Conservation (phyloP, 305 asterid species). For the Ajuga reptans region DNA sequence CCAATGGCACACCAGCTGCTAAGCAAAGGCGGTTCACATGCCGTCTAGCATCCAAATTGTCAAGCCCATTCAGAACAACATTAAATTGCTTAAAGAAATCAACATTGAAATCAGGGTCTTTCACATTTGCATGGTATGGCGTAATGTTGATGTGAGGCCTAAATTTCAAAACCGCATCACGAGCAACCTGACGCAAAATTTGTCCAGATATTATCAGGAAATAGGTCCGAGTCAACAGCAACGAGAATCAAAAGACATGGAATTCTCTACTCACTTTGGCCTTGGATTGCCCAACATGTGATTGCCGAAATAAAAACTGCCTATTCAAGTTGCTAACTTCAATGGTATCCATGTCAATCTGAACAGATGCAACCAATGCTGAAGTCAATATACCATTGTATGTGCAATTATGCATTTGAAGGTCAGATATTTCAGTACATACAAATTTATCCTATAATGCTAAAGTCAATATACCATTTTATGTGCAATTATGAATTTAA, state of each 20-base stretch:
- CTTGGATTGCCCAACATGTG: slow-evolving; percentile 95
- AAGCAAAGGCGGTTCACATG: slow-evolving; percentile 98
- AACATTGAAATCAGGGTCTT: slow-evolving; percentile 79
- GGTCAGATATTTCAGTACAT: neutral
- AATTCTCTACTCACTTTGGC: slow-evolving; percentile 65
- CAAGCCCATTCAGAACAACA: slow-evolving; percentile 95
- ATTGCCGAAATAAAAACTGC: slow-evolving; percentile 87
- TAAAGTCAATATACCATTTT: too few relatives aligned
- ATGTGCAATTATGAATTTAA: too few relatives aligned
- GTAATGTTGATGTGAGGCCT: slow-evolving; percentile 80
- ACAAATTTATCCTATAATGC: neutral
- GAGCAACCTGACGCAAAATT: slow-evolving; percentile 71
- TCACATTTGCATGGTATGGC: slow-evolving; percentile 89
- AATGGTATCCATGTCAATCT: slow-evolving; percentile 98
- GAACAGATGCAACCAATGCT: slow-evolving; percentile 29
- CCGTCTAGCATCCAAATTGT: slow-evolving; percentile 95
- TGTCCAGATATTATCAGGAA: slow-evolving; percentile 23
- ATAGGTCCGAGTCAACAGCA: slow-evolving; percentile 6
- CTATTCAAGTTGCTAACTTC: slow-evolving; percentile 98
- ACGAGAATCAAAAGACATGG: neutral
- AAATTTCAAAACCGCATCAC: slow-evolving; percentile 89
- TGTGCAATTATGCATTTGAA: neutral
- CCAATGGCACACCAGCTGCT: slow-evolving; percentile 89
- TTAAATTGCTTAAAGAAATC: slow-evolving; percentile 83
- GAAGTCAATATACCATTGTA: slow-evolving; percentile 16